phyloP scores from a whole-genome alignment of 1,139 yeast genomes.

The Protomyces macrosporus region DNA sequence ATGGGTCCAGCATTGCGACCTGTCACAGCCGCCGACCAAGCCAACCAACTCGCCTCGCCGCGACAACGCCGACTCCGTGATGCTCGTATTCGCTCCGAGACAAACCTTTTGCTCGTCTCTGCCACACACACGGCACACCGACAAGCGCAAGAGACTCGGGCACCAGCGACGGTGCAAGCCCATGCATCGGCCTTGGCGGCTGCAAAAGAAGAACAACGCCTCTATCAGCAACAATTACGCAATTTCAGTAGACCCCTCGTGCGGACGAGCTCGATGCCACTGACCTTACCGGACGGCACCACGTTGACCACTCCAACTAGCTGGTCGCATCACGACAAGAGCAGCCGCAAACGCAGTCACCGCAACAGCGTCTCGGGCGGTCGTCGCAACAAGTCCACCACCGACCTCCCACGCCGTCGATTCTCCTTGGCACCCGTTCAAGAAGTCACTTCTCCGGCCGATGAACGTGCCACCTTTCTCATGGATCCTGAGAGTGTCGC shows the following conservation, averaged over 20 bases:
- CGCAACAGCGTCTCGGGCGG: background rate
- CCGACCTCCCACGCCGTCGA: background rate
- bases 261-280: background rate
- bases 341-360: too few relatives aligned
- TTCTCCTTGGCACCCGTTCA: background rate
- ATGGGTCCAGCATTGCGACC: conserved; percentile 23
- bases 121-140: too few relatives aligned
- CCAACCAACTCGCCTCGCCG: background rate
- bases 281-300: too few relatives aligned
- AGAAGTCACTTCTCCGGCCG: background rate
- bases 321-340: too few relatives aligned
- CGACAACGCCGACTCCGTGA: conserved; percentile 9
- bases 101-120: background rate
- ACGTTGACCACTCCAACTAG: too few relatives aligned
- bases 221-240: background rate
- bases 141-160: background rate
- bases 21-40: background rate
- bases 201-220: background rate
- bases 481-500: background rate
- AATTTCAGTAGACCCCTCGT: background rate
- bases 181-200: background rate
- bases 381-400: background rate
- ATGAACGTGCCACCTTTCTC: background rate
- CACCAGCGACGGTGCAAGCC: background rate
- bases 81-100: conserved; percentile 4